These are phyloP conservation scores for Claviceps africana DNA, from an alignment of 2,329 filamentous ascomycete species.

Conservation along the genomic window DNA sequence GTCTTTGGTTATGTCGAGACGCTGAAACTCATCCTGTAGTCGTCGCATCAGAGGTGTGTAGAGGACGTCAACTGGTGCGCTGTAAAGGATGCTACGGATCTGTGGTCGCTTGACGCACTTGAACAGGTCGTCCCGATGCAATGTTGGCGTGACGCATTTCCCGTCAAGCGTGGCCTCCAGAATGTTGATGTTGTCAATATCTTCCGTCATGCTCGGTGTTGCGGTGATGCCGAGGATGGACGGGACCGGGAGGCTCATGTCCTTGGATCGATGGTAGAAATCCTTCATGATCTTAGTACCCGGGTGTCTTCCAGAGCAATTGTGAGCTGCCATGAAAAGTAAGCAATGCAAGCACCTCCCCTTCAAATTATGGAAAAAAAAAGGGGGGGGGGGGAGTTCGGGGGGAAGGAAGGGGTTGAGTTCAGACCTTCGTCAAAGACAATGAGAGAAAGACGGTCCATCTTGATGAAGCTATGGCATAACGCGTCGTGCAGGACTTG, in stretches of 20 bases:
- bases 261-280: constrained; percentile 47
- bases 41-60: constrained; percentile 26
- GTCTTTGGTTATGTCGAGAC: constrained; percentile 45
- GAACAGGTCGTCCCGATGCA: constrained; percentile 57
- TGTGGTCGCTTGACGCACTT: constrained; percentile 52
- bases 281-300: constrained; percentile 58
- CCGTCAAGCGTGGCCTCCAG: constrained; percentile 61
- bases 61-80: constrained; percentile 1
- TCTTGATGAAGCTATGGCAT: constrained; percentile 55
- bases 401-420: neutral
- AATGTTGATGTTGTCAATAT: constrained; percentile 36
- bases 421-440: constrained; percentile 69
- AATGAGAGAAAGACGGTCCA: constrained; percentile 50
- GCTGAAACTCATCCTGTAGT: constrained; percentile 25
- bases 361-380: too few species aligned
- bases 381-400: neutral
- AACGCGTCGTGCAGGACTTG: constrained; percentile 64
- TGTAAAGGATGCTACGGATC: constrained; percentile 27
- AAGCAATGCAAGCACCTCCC: neutral
- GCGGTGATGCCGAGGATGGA: constrained; percentile 67
- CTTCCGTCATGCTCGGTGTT: constrained; percentile 55
- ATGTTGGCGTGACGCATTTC: constrained; percentile 51
- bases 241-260: constrained; percentile 32
- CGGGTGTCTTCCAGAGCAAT: constrained; percentile 50
- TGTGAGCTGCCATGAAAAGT: constrained; percentile 45